Evolutionary conservation across 805 yeast genomes (phyloP).

Genomic region (Hyphopichia homilentoma): DNA sequence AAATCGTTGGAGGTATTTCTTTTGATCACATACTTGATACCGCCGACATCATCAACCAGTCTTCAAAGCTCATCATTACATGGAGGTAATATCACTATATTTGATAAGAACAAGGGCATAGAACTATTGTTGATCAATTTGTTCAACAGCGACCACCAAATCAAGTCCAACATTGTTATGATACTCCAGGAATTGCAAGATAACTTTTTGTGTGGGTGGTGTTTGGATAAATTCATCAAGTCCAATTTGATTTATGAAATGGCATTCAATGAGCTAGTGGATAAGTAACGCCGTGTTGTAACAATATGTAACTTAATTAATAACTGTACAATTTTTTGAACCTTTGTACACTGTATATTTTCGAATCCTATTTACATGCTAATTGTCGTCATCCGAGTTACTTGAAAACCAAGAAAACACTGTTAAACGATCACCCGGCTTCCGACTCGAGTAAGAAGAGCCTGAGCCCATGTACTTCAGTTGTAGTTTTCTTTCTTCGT

Average conservation of each 20-base stretch:
- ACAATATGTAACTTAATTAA: neutral
- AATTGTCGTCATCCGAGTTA: slow-evolving; percentile 7
- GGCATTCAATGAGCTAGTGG: slow-evolving; percentile 34
- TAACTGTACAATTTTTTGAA: neutral
- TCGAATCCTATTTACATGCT: slow-evolving; percentile 5
- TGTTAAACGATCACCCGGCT: slow-evolving; percentile 50
- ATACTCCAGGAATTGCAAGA: slow-evolving; percentile 42
- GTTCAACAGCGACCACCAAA: slow-evolving; percentile 37
- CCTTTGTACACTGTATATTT: slow-evolving; percentile 2
- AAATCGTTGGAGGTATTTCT: slow-evolving; percentile 37
- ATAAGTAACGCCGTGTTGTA: too few relatives aligned
- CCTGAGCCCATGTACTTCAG: slow-evolving; percentile 71
- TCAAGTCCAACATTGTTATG: slow-evolving; percentile 38
- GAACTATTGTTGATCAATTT: slow-evolving; percentile 38
- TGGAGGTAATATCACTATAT: slow-evolving; percentile 38
- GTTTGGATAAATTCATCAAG: slow-evolving; percentile 32
- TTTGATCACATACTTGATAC: slow-evolving; percentile 37
- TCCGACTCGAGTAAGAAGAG: slow-evolving; percentile 53
- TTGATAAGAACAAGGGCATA: slow-evolving; percentile 43
- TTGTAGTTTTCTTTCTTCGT: slow-evolving; percentile 41
- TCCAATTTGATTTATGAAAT: slow-evolving; percentile 37
- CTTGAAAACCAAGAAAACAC: slow-evolving; percentile 23
- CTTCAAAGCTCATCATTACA: slow-evolving; percentile 33
- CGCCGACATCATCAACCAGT: slow-evolving; percentile 37
- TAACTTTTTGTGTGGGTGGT: slow-evolving; percentile 44